phyloP scores from a whole-genome alignment of 176 grass and related monocot genomes.

The Aegilops umbellulata region DNA sequence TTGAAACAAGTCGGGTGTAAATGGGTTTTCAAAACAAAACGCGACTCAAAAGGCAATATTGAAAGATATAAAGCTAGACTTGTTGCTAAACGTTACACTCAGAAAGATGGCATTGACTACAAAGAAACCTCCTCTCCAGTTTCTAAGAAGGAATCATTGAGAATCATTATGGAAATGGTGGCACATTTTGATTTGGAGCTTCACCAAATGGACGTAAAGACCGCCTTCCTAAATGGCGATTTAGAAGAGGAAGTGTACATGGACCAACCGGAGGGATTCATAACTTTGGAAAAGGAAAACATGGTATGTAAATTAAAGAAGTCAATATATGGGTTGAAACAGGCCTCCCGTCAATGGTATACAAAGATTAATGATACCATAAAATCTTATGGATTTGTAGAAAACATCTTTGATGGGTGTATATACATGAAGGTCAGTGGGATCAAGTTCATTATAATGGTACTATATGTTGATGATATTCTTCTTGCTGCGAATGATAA shows the following conservation, averaged over 20 bases:
- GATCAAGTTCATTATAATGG: background rate
- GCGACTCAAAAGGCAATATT: background rate
- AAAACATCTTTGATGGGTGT: background rate
- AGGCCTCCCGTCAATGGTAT: background rate
- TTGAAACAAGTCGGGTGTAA: background rate
- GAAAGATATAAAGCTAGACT: background rate
- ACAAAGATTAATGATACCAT: background rate
- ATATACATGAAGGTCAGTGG: background rate
- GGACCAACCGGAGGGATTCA: background rate
- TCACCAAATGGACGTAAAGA: background rate
- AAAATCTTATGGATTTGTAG: background rate
- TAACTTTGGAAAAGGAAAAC: background rate
- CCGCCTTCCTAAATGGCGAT: background rate
- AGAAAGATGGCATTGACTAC: background rate
- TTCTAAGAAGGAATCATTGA: background rate
- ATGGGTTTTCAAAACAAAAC: background rate
- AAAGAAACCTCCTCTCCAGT: background rate
- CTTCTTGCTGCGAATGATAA: background rate
- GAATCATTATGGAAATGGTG: background rate
- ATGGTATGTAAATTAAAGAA: background rate
- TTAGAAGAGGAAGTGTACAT: background rate
- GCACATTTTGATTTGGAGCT: background rate
- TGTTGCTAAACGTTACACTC: background rate
- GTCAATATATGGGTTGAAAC: background rate
- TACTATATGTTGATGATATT: background rate